These are phyloP conservation scores for Lichtheimia corymbifera DNA, from an alignment of 371 early-diverging fungal genomes.

Conservation along the genomic window DNA sequence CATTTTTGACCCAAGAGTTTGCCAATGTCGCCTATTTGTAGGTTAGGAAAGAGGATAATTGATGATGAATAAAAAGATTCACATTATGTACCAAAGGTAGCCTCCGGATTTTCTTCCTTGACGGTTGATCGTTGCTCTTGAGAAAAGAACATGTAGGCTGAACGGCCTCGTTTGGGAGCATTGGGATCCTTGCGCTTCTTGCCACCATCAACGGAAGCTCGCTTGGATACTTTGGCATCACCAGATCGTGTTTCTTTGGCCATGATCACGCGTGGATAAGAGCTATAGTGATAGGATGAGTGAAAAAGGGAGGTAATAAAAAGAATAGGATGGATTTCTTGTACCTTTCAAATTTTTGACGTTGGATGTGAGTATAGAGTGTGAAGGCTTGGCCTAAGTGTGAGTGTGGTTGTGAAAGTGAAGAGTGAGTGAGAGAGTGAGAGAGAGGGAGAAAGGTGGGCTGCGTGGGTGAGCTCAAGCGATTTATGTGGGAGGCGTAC, in stretches of 20 bases:
- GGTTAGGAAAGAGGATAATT: slow-evolving; percentile 11
- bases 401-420: too few species aligned
- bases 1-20: slow-evolving; percentile 80
- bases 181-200: slow-evolving; percentile 52
- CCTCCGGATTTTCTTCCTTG: slow-evolving; percentile 70
- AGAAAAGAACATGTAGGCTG: slow-evolving; percentile 80
- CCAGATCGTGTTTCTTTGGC: slow-evolving; percentile 22
- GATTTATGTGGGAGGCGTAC: too few species aligned
- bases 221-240: slow-evolving; percentile 16
- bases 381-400: not conserved
- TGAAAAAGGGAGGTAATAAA: not conserved
- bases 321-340: not conserved
- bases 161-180: slow-evolving; percentile 80
- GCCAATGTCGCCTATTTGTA: slow-evolving; percentile 57
- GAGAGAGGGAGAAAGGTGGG: too few species aligned
- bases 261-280: slow-evolving; percentile 7
- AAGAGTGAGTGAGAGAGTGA: too few species aligned
- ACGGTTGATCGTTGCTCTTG: slow-evolving; percentile 69
- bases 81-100: slow-evolving; percentile 58
- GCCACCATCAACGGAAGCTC: not conserved
- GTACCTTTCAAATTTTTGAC: not conserved
- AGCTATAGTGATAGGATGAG: not conserved
- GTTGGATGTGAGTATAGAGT: not conserved
- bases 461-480: too few species aligned
- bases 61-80: not conserved